Evolutionary conservation across 768 basidiomycete genomes (phyloP), one percentile per base, ranked within the genome.

Genomic region (Baorangia bicolor): DNA sequence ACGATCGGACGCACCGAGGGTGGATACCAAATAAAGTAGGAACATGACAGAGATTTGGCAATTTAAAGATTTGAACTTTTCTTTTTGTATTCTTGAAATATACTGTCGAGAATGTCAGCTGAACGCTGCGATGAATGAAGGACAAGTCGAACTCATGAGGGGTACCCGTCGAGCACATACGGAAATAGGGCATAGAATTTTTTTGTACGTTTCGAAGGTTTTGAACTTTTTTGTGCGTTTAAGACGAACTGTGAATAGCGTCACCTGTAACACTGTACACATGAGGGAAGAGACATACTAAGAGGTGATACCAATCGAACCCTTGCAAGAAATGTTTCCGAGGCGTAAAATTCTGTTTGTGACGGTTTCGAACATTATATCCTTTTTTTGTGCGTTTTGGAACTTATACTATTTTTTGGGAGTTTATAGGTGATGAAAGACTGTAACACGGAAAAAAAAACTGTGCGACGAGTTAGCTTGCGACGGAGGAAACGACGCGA

Each of bases 221-320:
- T 57, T 57, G 13, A n/a, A 23, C 23, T 31, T 55, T 56, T 56
- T 47, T 57, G 53, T 18, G 45, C 54, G 31, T 31, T 35, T 14
- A 31, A 20, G 35, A 25, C 31, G 18, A 23, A 25, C 44, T 56
- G 31, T 21, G n/a, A 34, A 40, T 12, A 33, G 30, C 21, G 39
- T 56, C 21, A 31, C 13, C n/a, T 18, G 16, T 46, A 16, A 10
- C 8, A 30, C n/a, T 18, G 16, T 4, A 12, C 35, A 30, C 20
- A 13, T 11, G 11, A 35, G 4, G 35, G 25, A 44, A 27, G 23
- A 39, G 7, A 43, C 55, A 23, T 39, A 44, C 57, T 39, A 23
- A 20, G 25, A n/a, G 42, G 10, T 25, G 14, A 27, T 13, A 16
- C 16, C 35, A 21, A 28, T 13, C 21, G 25, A 34, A 43, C n/a